Conservation (phyloP, 2,329 filamentous ascomycete species). For the Trichoderma asperellum region DNA sequence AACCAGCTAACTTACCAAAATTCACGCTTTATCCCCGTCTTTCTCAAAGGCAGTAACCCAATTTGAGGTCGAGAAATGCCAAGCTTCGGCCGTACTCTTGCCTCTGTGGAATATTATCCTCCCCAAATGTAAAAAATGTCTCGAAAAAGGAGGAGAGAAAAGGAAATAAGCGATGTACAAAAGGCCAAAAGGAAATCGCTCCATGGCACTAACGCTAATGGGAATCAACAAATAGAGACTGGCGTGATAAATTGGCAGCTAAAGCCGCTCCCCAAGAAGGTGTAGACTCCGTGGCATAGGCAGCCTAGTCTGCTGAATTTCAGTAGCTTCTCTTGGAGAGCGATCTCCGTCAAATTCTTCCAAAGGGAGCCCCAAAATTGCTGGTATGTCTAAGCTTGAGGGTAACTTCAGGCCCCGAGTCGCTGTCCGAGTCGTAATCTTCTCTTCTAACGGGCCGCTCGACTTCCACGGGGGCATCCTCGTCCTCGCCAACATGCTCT, state of each 20-base stretch:
- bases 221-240: neutral
- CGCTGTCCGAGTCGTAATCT: neutral
- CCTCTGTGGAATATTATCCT: neutral
- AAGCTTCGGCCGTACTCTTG: neutral
- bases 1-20: neutral
- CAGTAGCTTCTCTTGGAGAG: neutral
- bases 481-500: neutral
- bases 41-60: neutral
- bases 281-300: neutral
- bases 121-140: neutral
- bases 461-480: neutral
- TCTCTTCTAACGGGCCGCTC: neutral
- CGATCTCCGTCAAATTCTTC: conserved; percentile 32
- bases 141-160: neutral
- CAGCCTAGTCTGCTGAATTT: neutral
- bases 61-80: neutral
- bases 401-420: conserved; percentile 48
- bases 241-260: neutral
- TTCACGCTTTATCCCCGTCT: neutral
- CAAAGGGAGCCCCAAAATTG: conserved; percentile 55
- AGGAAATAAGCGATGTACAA: neutral
- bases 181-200: neutral
- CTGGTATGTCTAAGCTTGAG: conserved; percentile 51
- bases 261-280: neutral
- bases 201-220: neutral